A percentile compares a stretch with the other conserved stretches of the same genome.
These are phyloP conservation scores for Wickerhamiella spandovensis DNA, from an alignment of 805 yeast genomes.

Conservation along the genomic window DNA sequence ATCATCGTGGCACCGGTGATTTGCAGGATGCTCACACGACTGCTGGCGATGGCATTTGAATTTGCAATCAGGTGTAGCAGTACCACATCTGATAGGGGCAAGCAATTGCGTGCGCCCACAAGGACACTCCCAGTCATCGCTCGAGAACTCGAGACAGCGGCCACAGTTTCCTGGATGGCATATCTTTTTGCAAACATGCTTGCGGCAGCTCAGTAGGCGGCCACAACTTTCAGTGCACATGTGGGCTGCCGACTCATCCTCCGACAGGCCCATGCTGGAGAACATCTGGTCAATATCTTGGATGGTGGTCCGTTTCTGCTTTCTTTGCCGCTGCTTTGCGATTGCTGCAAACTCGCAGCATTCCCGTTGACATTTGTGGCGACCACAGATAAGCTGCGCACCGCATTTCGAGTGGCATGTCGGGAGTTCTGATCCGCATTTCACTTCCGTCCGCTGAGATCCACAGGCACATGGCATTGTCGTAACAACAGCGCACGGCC, in stretches of 20 bases:
- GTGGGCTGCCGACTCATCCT: constrained; percentile 18
- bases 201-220: constrained; percentile 19
- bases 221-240: constrained; percentile 20
- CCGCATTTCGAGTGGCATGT: constrained; percentile 6
- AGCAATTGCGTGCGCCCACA: constrained; percentile 21
- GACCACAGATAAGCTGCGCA: constrained; percentile 6
- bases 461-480: constrained; percentile 7
- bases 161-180: constrained; percentile 25
- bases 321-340: constrained; percentile 1
- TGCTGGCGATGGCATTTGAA: constrained; percentile 17
- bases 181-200: constrained; percentile 18
- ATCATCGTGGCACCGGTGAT: constrained; percentile 15
- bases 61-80: constrained; percentile 18
- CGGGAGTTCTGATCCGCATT: constrained; percentile 4
- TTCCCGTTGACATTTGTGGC: constrained; percentile 7
- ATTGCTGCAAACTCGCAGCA: constrained; percentile 8
- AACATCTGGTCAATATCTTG: neutral
- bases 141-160: constrained; percentile 21
- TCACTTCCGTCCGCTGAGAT: neutral
- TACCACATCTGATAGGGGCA: constrained; percentile 26
- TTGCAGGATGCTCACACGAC: constrained; percentile 22
- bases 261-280: constrained; percentile 1
- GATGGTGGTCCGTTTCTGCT: neutral
- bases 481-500: constrained; percentile 3
- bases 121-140: constrained; percentile 21